Evolutionary conservation across 139 green algal species (phyloP).

Genomic region (Marvania coccoides): DNA sequence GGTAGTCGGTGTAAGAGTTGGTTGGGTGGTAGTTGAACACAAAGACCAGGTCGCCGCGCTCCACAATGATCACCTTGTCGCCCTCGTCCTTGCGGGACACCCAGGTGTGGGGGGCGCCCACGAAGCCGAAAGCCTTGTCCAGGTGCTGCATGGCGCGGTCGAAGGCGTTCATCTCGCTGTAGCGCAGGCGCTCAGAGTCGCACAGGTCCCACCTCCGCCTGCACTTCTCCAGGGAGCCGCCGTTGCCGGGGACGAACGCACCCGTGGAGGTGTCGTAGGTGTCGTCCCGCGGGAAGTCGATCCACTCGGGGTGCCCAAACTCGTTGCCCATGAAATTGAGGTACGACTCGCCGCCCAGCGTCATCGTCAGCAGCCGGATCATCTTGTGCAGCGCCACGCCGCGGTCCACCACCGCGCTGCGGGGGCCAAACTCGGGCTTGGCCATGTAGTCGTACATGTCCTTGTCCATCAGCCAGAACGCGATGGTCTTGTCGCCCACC

Average conservation of each 20-base stretch:
- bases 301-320: constrained; percentile 97
- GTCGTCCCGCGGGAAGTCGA: constrained; percentile 96
- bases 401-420: constrained; percentile 62
- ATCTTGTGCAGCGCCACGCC: constrained; percentile 98
- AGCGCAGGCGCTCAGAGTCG: constrained; percentile 56
- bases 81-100: constrained; percentile 73
- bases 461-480: constrained; percentile 99
- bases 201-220: constrained; percentile 88
- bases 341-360: constrained; percentile 89
- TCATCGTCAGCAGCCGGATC: constrained; percentile 87
- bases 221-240: constrained; percentile 89
- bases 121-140: constrained; percentile 91
- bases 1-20: constrained; percentile 84
- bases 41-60: constrained; percentile 90
- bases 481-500: constrained; percentile 97
- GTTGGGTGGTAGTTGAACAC: constrained; percentile 99
- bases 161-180: constrained; percentile 85
- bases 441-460: constrained; percentile 97
- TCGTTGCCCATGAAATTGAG: constrained; percentile 98
- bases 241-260: constrained; percentile 84
- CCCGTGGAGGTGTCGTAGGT: constrained; percentile 80
- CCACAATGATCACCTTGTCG: constrained; percentile 93
- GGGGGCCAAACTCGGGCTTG: constrained; percentile 10
- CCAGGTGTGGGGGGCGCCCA: constrained; percentile 67
- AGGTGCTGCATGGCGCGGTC: constrained; percentile 90